Percentiles rank a stretch among this genome's conserved stretches.
These are phyloP conservation scores for Candida dubliniensis DNA, from an alignment of 1,139 yeast genomes.

Conservation along the genomic window DNA sequence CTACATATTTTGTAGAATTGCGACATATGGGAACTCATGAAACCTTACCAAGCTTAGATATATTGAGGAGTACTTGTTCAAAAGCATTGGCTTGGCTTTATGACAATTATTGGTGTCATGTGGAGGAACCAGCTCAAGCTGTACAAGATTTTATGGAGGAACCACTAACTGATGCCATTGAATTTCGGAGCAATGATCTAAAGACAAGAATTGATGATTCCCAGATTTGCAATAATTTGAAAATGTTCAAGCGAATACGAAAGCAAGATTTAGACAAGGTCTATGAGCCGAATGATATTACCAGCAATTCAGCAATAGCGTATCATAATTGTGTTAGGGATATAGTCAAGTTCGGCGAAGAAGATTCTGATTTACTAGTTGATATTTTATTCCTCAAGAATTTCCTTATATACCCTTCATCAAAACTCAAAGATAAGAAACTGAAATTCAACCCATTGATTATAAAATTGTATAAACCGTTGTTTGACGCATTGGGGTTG, in stretches of 20 bases:
- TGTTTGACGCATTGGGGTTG: slow-evolving; percentile 32
- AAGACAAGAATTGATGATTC: slow-evolving; percentile 5
- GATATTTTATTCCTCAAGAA: slow-evolving; percentile 24
- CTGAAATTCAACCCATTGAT: slow-evolving; percentile 29
- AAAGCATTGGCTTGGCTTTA: slow-evolving; percentile 77
- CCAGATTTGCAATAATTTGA: slow-evolving; percentile 21
- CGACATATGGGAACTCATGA: slow-evolving; percentile 95
- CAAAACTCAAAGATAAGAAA: slow-evolving; percentile 20
- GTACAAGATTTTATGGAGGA: slow-evolving; percentile 13
- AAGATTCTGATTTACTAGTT: slow-evolving; percentile 12
- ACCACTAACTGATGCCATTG: slow-evolving; percentile 6
- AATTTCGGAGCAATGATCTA: slow-evolving; percentile 2
- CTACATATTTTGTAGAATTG: slow-evolving; percentile 83
- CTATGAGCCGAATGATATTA: slow-evolving; percentile 37
- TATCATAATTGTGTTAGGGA: slow-evolving; percentile 24
- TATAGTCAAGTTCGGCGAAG: slow-evolving; percentile 12
- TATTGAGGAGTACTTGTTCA: slow-evolving; percentile 57
- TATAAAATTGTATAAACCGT: slow-evolving; percentile 32
- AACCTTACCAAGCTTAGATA: slow-evolving; percentile 65
- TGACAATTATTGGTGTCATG: slow-evolving; percentile 68
- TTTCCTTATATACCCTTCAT: slow-evolving; percentile 29
- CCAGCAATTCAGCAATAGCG: slow-evolving; percentile 33
- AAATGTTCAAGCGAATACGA: slow-evolving; percentile 39
- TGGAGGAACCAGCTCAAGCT: slow-evolving; percentile 22
- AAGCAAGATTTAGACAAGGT: slow-evolving; percentile 43